Conservation (phyloP, 2,329 filamentous ascomycete species). For the Claviceps sorghi region DNA sequence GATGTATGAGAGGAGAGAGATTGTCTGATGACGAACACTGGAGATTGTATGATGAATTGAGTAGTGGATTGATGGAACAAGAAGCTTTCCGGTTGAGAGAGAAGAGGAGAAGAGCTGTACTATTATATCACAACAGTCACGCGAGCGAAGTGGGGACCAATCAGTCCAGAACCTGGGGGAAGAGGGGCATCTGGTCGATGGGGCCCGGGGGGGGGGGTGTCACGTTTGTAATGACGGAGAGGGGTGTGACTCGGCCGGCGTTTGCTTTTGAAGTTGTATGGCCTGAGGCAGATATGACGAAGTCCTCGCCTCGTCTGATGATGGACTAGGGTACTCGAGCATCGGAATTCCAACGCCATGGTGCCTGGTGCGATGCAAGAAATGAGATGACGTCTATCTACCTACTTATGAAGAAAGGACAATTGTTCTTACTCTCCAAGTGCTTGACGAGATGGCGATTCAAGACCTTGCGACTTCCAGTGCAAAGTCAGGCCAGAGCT, state of each 20-base stretch:
- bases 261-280: not conserved
- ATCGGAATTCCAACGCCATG: no score
- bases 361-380: no score
- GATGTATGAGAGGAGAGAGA: not conserved
- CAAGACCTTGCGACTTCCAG: not conserved
- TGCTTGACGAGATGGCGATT: not conserved
- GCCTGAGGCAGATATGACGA: not conserved
- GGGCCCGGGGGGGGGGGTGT: not conserved
- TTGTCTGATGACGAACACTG: conserved; percentile 2
- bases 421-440: not conserved
- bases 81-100: not conserved
- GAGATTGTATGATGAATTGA: conserved; percentile 3
- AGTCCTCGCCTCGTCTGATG: not conserved
- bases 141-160: conserved; percentile 11
- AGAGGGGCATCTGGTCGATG: not conserved
- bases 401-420: no score
- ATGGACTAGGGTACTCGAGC: not conserved
- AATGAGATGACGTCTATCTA: no score
- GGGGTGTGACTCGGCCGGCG: not conserved
- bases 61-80: not conserved
- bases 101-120: conserved; percentile 7
- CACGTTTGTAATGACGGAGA: not conserved
- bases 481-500: not conserved
- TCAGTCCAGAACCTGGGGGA: conserved; percentile 2
- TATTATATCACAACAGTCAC: conserved; percentile 12